Percentiles rank a stretch among this genome's conserved stretches.
Conservation (phyloP, 2,329 filamentous ascomycete genomes). For the Pseudocercospora vitis region DNA sequence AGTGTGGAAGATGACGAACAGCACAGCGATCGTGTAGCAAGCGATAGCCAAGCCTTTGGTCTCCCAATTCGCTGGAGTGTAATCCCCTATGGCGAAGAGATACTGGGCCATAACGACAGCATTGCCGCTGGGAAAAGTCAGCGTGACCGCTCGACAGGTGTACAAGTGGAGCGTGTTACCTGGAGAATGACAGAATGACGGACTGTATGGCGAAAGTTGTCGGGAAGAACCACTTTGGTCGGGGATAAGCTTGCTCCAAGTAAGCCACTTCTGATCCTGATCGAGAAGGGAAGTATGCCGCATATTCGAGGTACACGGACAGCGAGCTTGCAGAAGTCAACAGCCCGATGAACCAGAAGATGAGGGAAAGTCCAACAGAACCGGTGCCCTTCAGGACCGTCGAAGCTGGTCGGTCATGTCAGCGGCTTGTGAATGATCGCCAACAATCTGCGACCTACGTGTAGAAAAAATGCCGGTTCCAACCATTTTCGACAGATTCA, state of each 20-base stretch:
- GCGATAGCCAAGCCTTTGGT: conserved; percentile 66
- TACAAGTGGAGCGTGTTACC: too few relatives aligned
- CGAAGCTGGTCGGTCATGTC: conserved; percentile 39
- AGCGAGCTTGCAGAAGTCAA: conserved; percentile 58
- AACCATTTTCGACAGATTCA: conserved; percentile 64
- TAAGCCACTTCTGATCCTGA: conserved; percentile 68
- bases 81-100: conserved; percentile 58
- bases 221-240: conserved; percentile 64
- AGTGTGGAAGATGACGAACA: conserved; percentile 53
- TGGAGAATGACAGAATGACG: conserved; percentile 64
- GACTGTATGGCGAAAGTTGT: conserved; percentile 64
- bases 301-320: conserved; percentile 62
- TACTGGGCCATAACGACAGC: conserved; percentile 61
- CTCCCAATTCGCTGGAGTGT: conserved; percentile 59
- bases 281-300: conserved; percentile 65
- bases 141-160: too few relatives aligned
- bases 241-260: conserved; percentile 66
- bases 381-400: conserved; percentile 60
- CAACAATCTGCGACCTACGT: conserved; percentile 31
- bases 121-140: conserved; percentile 67
- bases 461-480: conserved; percentile 56
- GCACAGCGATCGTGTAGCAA: conserved; percentile 58
- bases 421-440: too few relatives aligned
- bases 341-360: conserved; percentile 64
- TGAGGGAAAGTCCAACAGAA: conserved; percentile 61